A percentile compares a stretch with the other conserved stretches of the same genome.
These are phyloP conservation scores for Geotrichum macrosporum DNA, from an alignment of 1,139 yeast genomes.

Conservation along the genomic window DNA sequence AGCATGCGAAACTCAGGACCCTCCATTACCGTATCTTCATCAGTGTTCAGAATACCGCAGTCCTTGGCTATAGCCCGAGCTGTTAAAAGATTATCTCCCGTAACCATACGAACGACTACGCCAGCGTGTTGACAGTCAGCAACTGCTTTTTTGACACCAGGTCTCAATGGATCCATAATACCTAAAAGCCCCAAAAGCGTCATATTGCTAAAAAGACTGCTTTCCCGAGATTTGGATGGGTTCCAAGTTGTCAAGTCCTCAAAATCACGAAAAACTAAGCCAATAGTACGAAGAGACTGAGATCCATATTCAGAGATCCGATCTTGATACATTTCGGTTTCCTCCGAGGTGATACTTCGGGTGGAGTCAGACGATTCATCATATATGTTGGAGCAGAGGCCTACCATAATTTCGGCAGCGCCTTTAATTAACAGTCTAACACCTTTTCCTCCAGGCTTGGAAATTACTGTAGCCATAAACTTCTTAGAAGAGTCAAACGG, in stretches of 20 bases:
- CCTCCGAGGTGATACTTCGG: slow-evolving; percentile 37
- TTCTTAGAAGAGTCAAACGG: slow-evolving; percentile 93
- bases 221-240: slow-evolving; percentile 44
- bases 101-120: slow-evolving; percentile 93
- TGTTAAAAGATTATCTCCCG: slow-evolving; percentile 89
- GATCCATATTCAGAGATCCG: slow-evolving; percentile 65
- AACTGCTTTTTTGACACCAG: slow-evolving; percentile 88
- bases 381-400: slow-evolving; percentile 44
- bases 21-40: slow-evolving; percentile 72
- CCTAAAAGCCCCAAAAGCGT: slow-evolving; percentile 66
- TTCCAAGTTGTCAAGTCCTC: slow-evolving; percentile 56
- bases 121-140: slow-evolving; percentile 83
- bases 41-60: slow-evolving; percentile 65
- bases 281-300: slow-evolving; percentile 78
- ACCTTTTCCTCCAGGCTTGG: slow-evolving; percentile 41
- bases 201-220: slow-evolving; percentile 29
- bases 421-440: slow-evolving; percentile 78
- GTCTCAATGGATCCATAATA: slow-evolving; percentile 88
- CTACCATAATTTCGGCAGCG: slow-evolving; percentile 84
- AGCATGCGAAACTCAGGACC: slow-evolving; percentile 84
- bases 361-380: slow-evolving; percentile 34
- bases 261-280: slow-evolving; percentile 74
- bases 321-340: slow-evolving; percentile 36
- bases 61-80: slow-evolving; percentile 85
- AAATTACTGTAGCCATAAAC: slow-evolving; percentile 81